Base-by-base conservation (phyloP, 345 rosid genomes). In the Acer yangbiense region DNA sequence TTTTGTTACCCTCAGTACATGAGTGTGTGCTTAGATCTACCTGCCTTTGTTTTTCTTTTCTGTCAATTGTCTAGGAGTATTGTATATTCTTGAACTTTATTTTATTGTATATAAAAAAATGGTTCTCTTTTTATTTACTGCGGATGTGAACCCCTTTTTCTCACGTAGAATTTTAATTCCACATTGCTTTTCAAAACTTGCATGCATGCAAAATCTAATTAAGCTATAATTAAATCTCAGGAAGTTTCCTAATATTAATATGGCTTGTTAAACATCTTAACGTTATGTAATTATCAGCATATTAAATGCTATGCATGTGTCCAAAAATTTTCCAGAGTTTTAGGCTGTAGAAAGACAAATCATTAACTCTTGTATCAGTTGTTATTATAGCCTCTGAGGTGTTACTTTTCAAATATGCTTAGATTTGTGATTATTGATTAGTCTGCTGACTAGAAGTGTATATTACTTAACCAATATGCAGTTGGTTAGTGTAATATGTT, bases 351-450 rank as follows among this genome's bases (percentile, higher is more conserved):
- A 71, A 54, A 71, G 16, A 9, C 27, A 7, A 44, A 9, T 29
- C 39, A 18, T 63, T 48, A 43, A 13, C 46, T 21, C 57, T 29
- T 44, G 20, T 4, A 9, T 74, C 7, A 9, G 10, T 18, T 32
- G 18, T 9, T 23, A 17, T 46, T 46, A 46, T 48, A 27, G 50
- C 46, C 48, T 64, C 44, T 64, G 12, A 32, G 29, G 29, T 65
- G 18, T 2, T 17, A 18, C 29, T n/a, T 32, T 25, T 44, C 43
- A 44, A 41, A 46, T 62, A 23, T 73, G 63, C 74, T 9, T 46
- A 25, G 25, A 68, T 32, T 25, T 48, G 44, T 74, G 60, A 10
- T 48, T 75, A 18, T 65, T 65, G 61, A 18, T 75, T 65, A n/a
- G 32, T 25, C 65, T 2, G 27, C 65, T 63, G 63, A 29, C 76